These are phyloP conservation scores for Mimosa bimucronata DNA, from an alignment of 306 rosid genomes.

Conservation along the genomic window DNA sequence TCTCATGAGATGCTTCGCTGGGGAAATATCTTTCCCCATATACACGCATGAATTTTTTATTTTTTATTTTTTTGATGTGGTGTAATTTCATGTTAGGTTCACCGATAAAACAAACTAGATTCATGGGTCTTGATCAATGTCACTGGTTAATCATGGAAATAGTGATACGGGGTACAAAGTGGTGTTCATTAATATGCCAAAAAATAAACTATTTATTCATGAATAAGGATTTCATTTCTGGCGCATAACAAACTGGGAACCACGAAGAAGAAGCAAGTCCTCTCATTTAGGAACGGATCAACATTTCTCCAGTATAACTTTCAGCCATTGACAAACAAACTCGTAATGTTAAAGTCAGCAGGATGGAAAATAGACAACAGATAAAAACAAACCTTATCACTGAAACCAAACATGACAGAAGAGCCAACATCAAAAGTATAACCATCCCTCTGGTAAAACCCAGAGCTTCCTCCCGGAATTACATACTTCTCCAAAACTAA, in stretches of 20 bases:
- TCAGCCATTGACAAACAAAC: slow-evolving; percentile 20
- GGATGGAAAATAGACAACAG: slow-evolving; percentile 5
- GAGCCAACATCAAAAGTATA: slow-evolving; percentile 97
- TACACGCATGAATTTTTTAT: slow-evolving; percentile 4
- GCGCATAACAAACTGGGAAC: slow-evolving; percentile 11
- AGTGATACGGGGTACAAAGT: neutral
- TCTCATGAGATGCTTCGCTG: slow-evolving; percentile 13
- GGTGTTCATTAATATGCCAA: neutral
- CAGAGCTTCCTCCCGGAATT: slow-evolving; percentile 98
- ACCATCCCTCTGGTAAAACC: slow-evolving; percentile 82
- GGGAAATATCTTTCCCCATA: slow-evolving; percentile 16
- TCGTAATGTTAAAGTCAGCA: neutral
- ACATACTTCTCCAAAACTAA: slow-evolving; percentile 94
- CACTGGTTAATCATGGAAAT: neutral
- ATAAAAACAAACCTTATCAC: slow-evolving; percentile 72
- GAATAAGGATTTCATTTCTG: neutral
- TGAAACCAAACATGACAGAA: slow-evolving; percentile 98
- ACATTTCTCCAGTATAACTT: slow-evolving; percentile 13
- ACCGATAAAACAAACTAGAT: neutral
- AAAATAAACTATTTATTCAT: neutral
- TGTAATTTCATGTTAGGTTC: neutral
- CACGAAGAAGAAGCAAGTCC: slow-evolving; percentile 21
- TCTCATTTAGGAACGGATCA: slow-evolving; percentile 16
- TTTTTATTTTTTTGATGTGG: neutral
- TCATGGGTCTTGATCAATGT: slow-evolving; percentile 14